Evolutionary conservation across 2,329 filamentous ascomycete genomes (phyloP).

Genomic region (Botryotinia narcissicola): DNA sequence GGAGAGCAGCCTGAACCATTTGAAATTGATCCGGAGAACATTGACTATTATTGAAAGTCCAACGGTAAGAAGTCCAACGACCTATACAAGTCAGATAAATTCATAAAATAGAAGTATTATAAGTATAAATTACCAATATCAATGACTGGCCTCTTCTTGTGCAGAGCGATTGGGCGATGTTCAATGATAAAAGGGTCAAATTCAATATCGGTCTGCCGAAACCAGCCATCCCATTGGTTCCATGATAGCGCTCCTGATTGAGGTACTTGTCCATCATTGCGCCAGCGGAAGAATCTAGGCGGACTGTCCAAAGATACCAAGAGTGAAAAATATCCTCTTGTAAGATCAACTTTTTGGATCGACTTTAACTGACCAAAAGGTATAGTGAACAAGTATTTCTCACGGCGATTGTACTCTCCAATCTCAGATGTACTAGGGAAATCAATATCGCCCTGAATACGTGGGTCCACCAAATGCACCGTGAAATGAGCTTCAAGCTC

Average conservation of each 20-base stretch:
- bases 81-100: conserved; percentile 40
- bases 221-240: conserved; percentile 58
- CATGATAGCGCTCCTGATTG: conserved; percentile 48
- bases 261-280: conserved; percentile 38
- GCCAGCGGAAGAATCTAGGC: conserved; percentile 39
- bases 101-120: not conserved
- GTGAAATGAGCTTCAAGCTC: conserved; percentile 45
- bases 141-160: conserved; percentile 50
- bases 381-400: conserved; percentile 40
- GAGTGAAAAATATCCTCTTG: conserved; percentile 41
- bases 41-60: conserved; percentile 46
- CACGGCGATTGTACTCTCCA: conserved; percentile 30
- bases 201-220: conserved; percentile 62
- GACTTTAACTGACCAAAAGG: conserved; percentile 45
- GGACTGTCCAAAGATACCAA: conserved; percentile 51
- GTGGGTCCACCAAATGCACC: conserved; percentile 34
- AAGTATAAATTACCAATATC: conserved; percentile 49
- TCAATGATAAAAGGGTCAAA: conserved; percentile 42
- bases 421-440: conserved; percentile 17
- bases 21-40: conserved; percentile 27
- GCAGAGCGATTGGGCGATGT: conserved; percentile 45
- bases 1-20: conserved; percentile 44
- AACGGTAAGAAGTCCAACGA: conserved; percentile 60
- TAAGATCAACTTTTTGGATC: conserved; percentile 42
- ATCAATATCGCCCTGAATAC: conserved; percentile 24